phyloP scores from a whole-genome alignment of 768 basidiomycete species.

The Hygrocybe coccinea region DNA sequence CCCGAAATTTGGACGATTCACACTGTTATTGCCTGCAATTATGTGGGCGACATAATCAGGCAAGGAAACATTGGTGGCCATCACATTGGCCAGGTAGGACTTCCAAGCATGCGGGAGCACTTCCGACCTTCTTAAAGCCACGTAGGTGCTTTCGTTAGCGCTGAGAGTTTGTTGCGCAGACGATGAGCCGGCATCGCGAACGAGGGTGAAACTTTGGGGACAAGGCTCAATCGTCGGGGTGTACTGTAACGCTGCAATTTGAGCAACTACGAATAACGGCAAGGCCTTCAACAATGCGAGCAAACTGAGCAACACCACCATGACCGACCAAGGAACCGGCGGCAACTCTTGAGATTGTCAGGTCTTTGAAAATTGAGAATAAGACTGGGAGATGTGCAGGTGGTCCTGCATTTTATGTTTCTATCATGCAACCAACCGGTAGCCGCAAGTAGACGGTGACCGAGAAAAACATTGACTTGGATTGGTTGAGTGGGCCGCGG shows the following conservation, averaged over 20 bases:
- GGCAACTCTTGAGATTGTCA: no score
- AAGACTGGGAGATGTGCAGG: neutral
- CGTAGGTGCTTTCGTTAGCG: neutral
- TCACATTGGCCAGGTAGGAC: neutral
- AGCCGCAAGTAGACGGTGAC: no score
- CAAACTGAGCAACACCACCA: neutral
- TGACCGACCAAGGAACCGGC: no score
- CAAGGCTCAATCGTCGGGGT: neutral
- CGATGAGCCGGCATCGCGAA: neutral
- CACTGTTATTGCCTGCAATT: neutral
- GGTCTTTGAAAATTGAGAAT: no score
- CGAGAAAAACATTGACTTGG: no score
- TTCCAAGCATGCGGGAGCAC: constrained; percentile 6
- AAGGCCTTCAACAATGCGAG: neutral
- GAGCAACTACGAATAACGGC: neutral
- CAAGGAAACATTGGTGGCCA: neutral
- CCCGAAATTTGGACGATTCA: constrained; percentile 32
- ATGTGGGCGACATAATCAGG: constrained; percentile 3
- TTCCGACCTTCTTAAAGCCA: neutral
- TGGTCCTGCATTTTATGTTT: no score
- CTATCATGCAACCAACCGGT: no score
- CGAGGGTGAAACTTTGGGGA: neutral
- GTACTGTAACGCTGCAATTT: neutral
- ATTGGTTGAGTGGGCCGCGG: no score
- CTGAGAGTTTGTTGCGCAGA: neutral